phyloP scores from a whole-genome alignment of 2,329 filamentous ascomycete genomes.

The Alternaria triticimaculans region DNA sequence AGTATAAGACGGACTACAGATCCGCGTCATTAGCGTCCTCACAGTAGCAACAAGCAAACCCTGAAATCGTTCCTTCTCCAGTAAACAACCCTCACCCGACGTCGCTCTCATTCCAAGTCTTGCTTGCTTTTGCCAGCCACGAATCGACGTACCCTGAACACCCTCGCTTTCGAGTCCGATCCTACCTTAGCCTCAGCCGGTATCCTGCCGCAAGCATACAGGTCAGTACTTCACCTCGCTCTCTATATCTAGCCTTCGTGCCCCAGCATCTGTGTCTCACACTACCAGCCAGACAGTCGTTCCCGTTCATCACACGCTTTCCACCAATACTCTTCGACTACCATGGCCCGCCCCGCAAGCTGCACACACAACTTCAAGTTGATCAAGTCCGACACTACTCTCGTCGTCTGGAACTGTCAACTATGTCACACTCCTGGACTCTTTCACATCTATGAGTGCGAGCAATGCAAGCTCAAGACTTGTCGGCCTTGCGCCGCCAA shows the following conservation, averaged over 20 bases:
- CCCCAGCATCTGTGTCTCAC: constrained; percentile 21
- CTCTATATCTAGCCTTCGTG: constrained; percentile 34
- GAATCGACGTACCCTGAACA: constrained; percentile 32
- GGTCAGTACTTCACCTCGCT: constrained; percentile 26
- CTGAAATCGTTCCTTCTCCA: constrained; percentile 23
- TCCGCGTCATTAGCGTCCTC: constrained; percentile 39
- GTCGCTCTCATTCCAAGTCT: constrained; percentile 25
- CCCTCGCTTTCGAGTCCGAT: constrained; percentile 34
- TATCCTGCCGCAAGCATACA: constrained; percentile 22
- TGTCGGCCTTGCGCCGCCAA: constrained; percentile 57
- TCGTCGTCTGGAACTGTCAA: constrained; percentile 61
- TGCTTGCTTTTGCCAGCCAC: constrained; percentile 49
- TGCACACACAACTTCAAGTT: constrained; percentile 59
- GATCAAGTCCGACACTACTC: constrained; percentile 60
- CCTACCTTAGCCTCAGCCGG: constrained; percentile 35
- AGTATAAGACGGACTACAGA: constrained; percentile 46
- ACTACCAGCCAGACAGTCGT: constrained; percentile 34
- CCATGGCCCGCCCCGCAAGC: constrained; percentile 56
- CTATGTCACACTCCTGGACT: constrained; percentile 59
- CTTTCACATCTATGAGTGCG: constrained; percentile 60
- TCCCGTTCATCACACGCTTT: constrained; percentile 9
- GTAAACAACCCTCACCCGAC: constrained; percentile 18
- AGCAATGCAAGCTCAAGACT: constrained; percentile 59
- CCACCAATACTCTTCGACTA: constrained; percentile 14
- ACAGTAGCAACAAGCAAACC: constrained; percentile 30